Base-by-base conservation (phyloP, 805 yeast genomes). In the Kregervanrija fluxuum region DNA sequence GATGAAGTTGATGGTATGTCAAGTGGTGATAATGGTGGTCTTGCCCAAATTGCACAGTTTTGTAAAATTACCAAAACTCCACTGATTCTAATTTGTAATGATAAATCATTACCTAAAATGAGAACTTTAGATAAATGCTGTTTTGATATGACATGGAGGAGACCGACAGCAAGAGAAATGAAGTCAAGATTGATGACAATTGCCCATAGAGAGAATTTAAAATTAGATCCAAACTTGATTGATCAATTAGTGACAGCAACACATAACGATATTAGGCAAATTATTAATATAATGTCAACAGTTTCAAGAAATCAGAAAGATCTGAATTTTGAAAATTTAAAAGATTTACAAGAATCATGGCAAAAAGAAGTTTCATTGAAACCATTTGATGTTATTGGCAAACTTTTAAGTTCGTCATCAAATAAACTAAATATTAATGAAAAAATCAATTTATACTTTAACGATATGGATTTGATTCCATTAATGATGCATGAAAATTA, bases 1-100 rank as follows among this genome's bases (percentile, higher is more conserved):
- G 99, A 93, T 66, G 99, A 93, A 68, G 98, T 93, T 30, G 99
- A 93, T 63, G 99, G 99, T 54, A 93, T 93, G 98, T 87, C 96
- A 35, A 89, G 95, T 59, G 99, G 99, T 51, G 99, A 93, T 65
- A 82, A 93, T 55, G 99, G 99, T 49, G 99, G 99, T 50, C 96
- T 93, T 28, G 97, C 96, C 17, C 95, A 89, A 48, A 73, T 93
- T 64, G 88, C 97, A 0, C 80, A 83, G 35, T 83, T 87, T 54
- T 90, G 97, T 60, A 74, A 83, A 37, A 82, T 80, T 41, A 89
- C 98, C 0, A 74, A 80, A 37, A 86, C 91, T 54, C 99, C 99
- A 12, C 75, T 93, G 68, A 89, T 93, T 47, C 71, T 91, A 43
- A 90, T 93, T 49, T 91, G 98, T 68, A 93, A 93, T 66, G 99